These are phyloP conservation scores for Quercus robur DNA, from an alignment of 306 rosid genomes.

Conservation along the genomic window DNA sequence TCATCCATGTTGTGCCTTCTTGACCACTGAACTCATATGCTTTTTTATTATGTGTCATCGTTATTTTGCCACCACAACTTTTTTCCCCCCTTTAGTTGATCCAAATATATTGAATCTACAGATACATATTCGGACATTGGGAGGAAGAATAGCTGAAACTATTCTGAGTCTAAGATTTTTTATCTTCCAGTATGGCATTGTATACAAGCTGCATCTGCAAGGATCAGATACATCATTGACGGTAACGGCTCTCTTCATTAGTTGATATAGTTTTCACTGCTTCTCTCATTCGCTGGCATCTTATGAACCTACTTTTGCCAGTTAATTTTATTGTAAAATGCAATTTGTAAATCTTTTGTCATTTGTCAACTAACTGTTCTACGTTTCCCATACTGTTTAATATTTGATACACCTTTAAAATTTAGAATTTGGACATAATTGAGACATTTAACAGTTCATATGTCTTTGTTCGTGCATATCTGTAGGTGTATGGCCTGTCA, in stretches of 20 bases:
- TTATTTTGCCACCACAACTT: background rate
- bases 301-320: background rate
- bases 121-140: conserved; percentile 75
- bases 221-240: conserved; percentile 66
- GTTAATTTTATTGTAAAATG: background rate
- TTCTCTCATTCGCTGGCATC: background rate
- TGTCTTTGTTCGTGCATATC: background rate
- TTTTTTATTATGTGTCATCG: background rate
- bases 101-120: conserved; percentile 26
- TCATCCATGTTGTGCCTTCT: background rate
- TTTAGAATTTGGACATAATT: background rate
- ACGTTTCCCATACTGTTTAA: background rate
- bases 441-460: background rate
- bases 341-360: background rate
- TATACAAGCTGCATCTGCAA: conserved; percentile 70
- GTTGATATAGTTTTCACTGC: background rate
- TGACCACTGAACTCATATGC: background rate
- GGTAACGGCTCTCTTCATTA: conserved; percentile 41
- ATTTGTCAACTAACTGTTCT: background rate
- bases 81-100: background rate
- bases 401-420: background rate
- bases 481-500: conserved; percentile 82
- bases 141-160: conserved; percentile 81
- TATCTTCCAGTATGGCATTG: conserved; percentile 91
- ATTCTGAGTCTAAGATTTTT: conserved; percentile 86